Base-by-base conservation (phyloP, 306 rosid species). In the Calophaca sinica region DNA sequence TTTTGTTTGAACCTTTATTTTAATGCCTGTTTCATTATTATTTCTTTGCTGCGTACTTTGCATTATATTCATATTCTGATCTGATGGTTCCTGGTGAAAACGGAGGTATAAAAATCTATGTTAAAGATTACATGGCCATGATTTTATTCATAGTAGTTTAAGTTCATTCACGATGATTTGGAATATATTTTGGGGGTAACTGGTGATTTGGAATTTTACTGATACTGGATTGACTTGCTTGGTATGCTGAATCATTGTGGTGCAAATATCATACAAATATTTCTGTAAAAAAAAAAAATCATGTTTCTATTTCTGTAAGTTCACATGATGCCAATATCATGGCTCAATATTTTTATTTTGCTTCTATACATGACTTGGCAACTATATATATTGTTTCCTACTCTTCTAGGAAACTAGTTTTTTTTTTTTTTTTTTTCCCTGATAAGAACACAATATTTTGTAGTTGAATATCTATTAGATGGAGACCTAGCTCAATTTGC, bases 31-130 rank as follows among this genome's bases (percentile, higher is more conserved):
- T 60, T 33, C 26, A 32, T 65, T 44, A 2, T 28, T 4, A 9
- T 12, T 28, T 71, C 54, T 10, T 58, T 58, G 15, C 6, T 57
- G 12, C 3, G 55, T 39, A 20, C 52, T 20, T 9, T 28, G 55
- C 55, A 65, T 46, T 63, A 4, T 63, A 4, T 64, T 14, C 42
- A 52, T 70, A 70, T 69, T 35, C 62, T 14, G 38, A 32, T 33
- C 4, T 33, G 26, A 59, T 33, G 13, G 5, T 59, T 45, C 50
- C 12, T 9, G 50, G 3, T 42, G 26, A 6, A 62, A 48, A 4
- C 15, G 15, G 3, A 48, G 53, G 15, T 12, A 49, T 2, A 49
- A 13, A 49, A 49, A 48, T 49, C 54, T 49, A 12, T n/a, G 7
- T 5, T 51, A 15, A 2, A 51, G 13, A 6, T 48, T 48, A 2